Base-by-base conservation (phyloP, 345 rosid genomes). In the Salix viminalis region DNA sequence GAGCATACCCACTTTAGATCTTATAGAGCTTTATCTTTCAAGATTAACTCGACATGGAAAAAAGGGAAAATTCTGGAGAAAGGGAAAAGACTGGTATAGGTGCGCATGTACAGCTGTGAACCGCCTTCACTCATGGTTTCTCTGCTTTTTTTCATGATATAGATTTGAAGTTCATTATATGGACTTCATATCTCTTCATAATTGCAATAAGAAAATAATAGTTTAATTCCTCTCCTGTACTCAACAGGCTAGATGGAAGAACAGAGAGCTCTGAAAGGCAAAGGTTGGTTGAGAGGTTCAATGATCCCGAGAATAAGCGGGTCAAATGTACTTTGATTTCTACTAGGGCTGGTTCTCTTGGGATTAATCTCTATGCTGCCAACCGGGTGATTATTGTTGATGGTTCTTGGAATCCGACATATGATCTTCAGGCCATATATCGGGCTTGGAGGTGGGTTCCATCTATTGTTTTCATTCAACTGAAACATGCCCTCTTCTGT, bases 381-480 rank as follows among this genome's bases (percentile, higher is more conserved):
- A 96, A 96, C 83, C 99, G 97, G 77, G 99, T 96, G 41, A 83
- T 96, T 78, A 96, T 96, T 67, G 98, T 96, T 50, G 99, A 96
- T 83, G 98, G 99, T 73, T 96, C 99, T 61, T 96, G 99, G 99
- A 96, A 96, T 87, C 99, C 99, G 69, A 96, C 99, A 13, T 89
- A 91, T 77, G 99, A 96, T 88, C 96, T 96, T 83, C 99, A 96
- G 84, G 98, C 99, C 75, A 94, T 96, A 81, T 96, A 80, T 86
- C 93, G 99, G 44, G 97, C 98, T 54, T 96, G 99, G 99, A 91
- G 99, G 99, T 96, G 81, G 42, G 70, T 84, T 71, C 72, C 34
- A 48, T n/a, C 66, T 28, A 4, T 65, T 68, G 34, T 34, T 58
- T 36, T 60, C 30, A 80, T 23, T 42, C 21, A 36, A 44, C n/a